Evolutionary conservation across 2,329 filamentous ascomycete species (phyloP), one percentile per base, ranked within the genome.

Genomic region (Aspergillus eucalypticola): DNA sequence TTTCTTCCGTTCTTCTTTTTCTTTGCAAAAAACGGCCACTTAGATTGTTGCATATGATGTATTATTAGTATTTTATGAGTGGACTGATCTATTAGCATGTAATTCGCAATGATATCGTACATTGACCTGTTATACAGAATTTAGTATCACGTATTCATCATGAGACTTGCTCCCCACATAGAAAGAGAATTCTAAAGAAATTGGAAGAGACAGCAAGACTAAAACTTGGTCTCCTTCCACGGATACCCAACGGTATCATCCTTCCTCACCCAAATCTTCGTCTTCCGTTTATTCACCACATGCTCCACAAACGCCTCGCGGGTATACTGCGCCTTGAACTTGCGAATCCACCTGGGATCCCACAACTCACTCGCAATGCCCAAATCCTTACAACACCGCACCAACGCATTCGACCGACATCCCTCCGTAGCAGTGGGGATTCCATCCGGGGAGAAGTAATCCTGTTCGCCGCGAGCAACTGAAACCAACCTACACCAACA

Each of bases 361-460:
- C 95, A 99, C 19, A 99, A 84, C 78, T 99, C 95, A 65, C 90
- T 93, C 1, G 92, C 95, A 66, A 99, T 90, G 38, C 95, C 95
- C 32, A 99, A 81, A 76, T 99, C 95, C 81, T 99, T 99, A 83
- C 95, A 98, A 84, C 94, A 98, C 60, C 95, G 90, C 88, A 98
- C 96, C 67, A 99, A 83, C 11, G 95, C 95, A 74, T 99, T 99
- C 64, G 92, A 96, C 79, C 97, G 97, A 84, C 92, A 96, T 56
- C 95, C 95, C 79, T 99, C 95, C 61, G 93, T 93, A 8, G 95
- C 93, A 1, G 93, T 96, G 25, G 95, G 92, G 64, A 99, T 92
- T 58, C 90, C 90, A 68, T 97, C 93, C 35, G 91, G 85, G 68
- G 86, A 87, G 79, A 98, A 99, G 79, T 96, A 99, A 67, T 90